Base-by-base conservation (phyloP, 2,329 filamentous ascomycete species). In the Cercospora sp. region DNA sequence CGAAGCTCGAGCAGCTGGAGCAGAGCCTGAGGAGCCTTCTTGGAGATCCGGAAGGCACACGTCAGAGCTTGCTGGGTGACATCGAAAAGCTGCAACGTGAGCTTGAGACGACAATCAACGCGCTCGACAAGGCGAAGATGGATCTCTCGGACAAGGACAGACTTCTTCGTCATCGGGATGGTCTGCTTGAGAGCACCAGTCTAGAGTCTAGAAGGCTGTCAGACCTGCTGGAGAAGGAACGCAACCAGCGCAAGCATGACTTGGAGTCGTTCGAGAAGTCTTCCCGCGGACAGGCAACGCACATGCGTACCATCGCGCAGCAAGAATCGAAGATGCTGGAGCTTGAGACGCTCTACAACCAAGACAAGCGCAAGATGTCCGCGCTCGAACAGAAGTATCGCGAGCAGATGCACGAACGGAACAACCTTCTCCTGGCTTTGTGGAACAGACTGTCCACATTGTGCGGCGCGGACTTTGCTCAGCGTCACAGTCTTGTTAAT, bases 151-250 rank as follows among this genome's bases (percentile, higher is more conserved):
- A 98, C 78, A 97, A 96, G 79, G 94, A 98, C 71, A 89, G 91
- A 64, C 86, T 97, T 73, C 90, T 99, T 76, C 93, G 94, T 75
- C 92, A 94, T 78, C 92, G 94, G 13, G 95, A 98, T 77, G 86
- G 89, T 2, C 85, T 98, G 5, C 87, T 99, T 9, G 95, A 99
- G 79, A 92, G 90, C 28, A 92, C 95, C 75, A 92, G 90, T 2
- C 86, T 98, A 23, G 95, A 99, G 78, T 91, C 89, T 64, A 89
- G 92, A 68, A 93, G 93, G 74, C 84, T 98, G 10, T 89, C 89
- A 1, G 94, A 98, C 72, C 85, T 97, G 63, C 88, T 98, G 13
- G 94, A 98, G 61, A 96, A 96, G 75, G 95, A 99, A 80, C 89
- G 93, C 13, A 87, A 92, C 72, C 88, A 88, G 23, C 93, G 96